Evolutionary conservation across 163 green algal genomes (phyloP).

Genomic region (Scenedesmus sp.): DNA sequence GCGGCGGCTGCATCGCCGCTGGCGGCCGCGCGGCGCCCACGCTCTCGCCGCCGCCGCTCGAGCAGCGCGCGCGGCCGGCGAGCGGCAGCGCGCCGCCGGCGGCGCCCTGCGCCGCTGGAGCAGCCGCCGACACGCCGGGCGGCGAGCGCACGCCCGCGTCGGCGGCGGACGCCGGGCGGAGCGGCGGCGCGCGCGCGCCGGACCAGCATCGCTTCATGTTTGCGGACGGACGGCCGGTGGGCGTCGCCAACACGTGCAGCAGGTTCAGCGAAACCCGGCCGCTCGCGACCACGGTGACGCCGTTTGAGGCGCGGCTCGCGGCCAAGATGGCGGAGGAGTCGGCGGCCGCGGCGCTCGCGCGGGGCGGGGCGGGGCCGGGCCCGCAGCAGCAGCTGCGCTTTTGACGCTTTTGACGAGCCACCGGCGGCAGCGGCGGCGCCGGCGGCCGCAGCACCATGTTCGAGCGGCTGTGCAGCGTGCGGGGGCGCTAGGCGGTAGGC

Average conservation of each 20-base stretch:
- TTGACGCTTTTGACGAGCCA: no score
- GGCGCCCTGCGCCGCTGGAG: neutral
- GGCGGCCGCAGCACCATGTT: no score
- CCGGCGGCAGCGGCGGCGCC: no score
- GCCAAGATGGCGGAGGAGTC: conserved; percentile 34
- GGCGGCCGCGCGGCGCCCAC: no score
- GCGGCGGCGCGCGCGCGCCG: no score
- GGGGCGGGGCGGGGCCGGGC: no score
- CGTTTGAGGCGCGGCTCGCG: conserved; percentile 33
- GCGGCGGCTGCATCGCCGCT: no score
- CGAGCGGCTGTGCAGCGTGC: no score
- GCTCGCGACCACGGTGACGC: conserved; percentile 11
- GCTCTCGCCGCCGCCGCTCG: neutral
- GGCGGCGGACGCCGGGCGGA: neutral
- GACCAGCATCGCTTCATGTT: conserved; percentile 4
- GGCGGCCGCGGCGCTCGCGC: neutral
- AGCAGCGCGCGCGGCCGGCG: neutral
- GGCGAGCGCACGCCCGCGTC: neutral
- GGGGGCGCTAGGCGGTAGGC: no score
- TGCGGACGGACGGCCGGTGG: conserved; percentile 15
- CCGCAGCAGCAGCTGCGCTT: no score
- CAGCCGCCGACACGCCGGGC: neutral
- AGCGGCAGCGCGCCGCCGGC: neutral
- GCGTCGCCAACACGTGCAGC: conserved; percentile 34
- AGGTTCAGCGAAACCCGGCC: conserved; percentile 21